A percentile compares a stretch with the other conserved stretches of the same genome.
Evolutionary conservation across 345 rosid species (phyloP).

Genomic region (Eucalyptus brandiana): DNA sequence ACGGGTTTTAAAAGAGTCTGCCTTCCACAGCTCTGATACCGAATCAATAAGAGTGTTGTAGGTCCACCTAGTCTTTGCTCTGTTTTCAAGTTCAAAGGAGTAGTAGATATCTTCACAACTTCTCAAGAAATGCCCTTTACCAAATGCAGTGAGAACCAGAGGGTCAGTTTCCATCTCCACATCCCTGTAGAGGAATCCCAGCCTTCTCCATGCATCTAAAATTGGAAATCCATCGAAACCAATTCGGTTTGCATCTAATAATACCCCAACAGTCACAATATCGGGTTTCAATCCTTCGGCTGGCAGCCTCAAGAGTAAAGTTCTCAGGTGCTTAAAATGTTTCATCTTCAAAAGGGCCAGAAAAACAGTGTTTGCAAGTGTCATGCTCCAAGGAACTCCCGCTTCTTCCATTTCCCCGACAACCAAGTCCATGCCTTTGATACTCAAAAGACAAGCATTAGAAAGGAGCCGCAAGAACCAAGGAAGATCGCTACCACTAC

Average conservation of each 20-base stretch:
- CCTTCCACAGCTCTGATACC: conserved; percentile 4
- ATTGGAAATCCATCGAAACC: conserved; percentile 27
- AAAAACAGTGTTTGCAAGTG: conserved; percentile 33
- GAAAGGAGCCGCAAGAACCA: conserved; percentile 65
- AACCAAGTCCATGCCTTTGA: conserved; percentile 45
- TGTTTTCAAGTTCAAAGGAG: conserved; percentile 13
- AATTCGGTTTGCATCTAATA: conserved; percentile 23
- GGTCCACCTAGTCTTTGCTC: conserved; percentile 26
- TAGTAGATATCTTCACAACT: conserved; percentile 28
- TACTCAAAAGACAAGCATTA: conserved; percentile 47
- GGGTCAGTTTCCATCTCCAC: conserved; percentile 46
- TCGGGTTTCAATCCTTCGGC: conserved; percentile 34
- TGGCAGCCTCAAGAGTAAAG: conserved; percentile 13
- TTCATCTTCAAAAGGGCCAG: conserved; percentile 45
- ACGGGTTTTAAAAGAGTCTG: not conserved
- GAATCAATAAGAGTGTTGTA: conserved; percentile 32
- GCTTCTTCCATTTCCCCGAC: conserved; percentile 40
- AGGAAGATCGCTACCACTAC: conserved; percentile 23
- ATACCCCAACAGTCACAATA: conserved; percentile 50
- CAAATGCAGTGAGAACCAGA: conserved; percentile 41
- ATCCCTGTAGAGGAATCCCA: conserved; percentile 31
- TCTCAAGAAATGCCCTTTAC: conserved; percentile 43
- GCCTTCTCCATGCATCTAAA: conserved; percentile 37
- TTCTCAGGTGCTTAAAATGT: conserved; percentile 29
- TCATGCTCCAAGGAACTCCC: conserved; percentile 32